Evolutionary conservation across 164 flowering plant genomes (phyloP).

Genomic region (Nelumbo lutea): DNA sequence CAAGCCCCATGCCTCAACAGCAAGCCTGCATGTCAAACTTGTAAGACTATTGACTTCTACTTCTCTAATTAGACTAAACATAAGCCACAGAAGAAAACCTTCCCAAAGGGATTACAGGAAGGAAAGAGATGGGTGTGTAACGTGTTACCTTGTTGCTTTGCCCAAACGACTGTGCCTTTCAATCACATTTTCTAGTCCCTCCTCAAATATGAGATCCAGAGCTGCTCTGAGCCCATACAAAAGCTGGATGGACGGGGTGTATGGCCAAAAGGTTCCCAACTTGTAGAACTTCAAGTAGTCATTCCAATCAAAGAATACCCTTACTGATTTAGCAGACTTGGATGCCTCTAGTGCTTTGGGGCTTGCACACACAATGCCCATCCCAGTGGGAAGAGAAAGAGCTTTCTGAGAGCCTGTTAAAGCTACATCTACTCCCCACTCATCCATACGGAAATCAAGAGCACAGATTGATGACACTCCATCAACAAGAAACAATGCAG

Average conservation of each 20-base stretch:
- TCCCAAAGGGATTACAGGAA: background rate
- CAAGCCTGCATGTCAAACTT: conserved; percentile 48
- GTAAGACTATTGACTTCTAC: background rate
- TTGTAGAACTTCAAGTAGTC: conserved; percentile 94
- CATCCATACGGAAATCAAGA: conserved; percentile 97
- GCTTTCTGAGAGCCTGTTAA: conserved; percentile 97
- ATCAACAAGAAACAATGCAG: conserved; percentile 87
- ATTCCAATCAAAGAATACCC: conserved; percentile 95
- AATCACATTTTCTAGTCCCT: conserved; percentile 94
- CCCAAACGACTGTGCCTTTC: conserved; percentile 81
- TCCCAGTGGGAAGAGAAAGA: conserved; percentile 95
- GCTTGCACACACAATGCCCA: conserved; percentile 93
- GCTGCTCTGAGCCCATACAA: conserved; percentile 90
- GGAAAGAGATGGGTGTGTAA: background rate
- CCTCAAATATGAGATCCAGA: conserved; percentile 87
- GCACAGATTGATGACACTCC: conserved; percentile 98
- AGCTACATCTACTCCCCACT: conserved; percentile 97
- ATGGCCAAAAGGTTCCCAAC: conserved; percentile 92
- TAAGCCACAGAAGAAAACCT: background rate
- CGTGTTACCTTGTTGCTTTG: conserved; percentile 71
- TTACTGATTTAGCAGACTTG: conserved; percentile 75
- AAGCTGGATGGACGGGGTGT: conserved; percentile 96
- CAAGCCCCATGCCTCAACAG: conserved; percentile 98
- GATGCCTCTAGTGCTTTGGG: conserved; percentile 92
- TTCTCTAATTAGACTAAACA: background rate